phyloP scores from a whole-genome alignment of 345 rosid species.

The Passiflora organensis region DNA sequence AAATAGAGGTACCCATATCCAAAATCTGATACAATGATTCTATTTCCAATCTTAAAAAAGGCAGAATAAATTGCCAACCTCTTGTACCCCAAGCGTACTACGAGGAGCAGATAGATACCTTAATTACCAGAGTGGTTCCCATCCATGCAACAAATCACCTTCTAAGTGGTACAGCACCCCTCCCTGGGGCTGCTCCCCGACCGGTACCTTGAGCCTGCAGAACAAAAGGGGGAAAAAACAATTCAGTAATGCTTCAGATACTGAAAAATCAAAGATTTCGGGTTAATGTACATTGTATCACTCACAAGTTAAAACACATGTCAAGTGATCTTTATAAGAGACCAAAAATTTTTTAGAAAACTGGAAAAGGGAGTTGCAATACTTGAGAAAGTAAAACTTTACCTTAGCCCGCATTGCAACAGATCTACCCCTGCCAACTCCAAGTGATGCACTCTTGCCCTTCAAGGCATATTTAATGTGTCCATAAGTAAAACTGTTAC shows the following conservation, averaged over 20 bases:
- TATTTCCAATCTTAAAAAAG: not conserved
- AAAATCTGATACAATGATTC: too few relatives aligned
- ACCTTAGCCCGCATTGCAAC: slow-evolving; percentile 87
- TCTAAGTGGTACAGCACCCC: slow-evolving; percentile 71
- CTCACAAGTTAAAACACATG: too few relatives aligned
- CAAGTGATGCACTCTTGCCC: slow-evolving; percentile 88
- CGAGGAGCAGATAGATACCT: slow-evolving; percentile 5
- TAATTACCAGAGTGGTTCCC: not conserved
- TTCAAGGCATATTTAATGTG: slow-evolving; percentile 29
- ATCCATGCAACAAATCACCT: slow-evolving; percentile 28
- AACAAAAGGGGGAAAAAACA: not conserved
- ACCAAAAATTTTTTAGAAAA: too few relatives aligned
- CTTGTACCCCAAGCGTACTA: slow-evolving; percentile 2
- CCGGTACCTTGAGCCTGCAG: slow-evolving; percentile 73
- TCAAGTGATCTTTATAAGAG: too few relatives aligned
- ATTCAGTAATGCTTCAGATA: too few relatives aligned
- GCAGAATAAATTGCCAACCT: not conserved
- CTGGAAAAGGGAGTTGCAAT: not conserved
- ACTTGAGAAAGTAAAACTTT: slow-evolving; percentile 20
- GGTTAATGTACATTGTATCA: too few relatives aligned
- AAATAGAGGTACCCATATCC: too few relatives aligned
- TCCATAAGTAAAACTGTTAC: slow-evolving; percentile 2
- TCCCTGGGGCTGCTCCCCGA: slow-evolving; percentile 66
- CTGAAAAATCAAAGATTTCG: too few relatives aligned
- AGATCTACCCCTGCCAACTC: slow-evolving; percentile 92